Evolutionary conservation across 306 rosid genomes (phyloP).

Genomic region (Cyclanthera cordifolia): DNA sequence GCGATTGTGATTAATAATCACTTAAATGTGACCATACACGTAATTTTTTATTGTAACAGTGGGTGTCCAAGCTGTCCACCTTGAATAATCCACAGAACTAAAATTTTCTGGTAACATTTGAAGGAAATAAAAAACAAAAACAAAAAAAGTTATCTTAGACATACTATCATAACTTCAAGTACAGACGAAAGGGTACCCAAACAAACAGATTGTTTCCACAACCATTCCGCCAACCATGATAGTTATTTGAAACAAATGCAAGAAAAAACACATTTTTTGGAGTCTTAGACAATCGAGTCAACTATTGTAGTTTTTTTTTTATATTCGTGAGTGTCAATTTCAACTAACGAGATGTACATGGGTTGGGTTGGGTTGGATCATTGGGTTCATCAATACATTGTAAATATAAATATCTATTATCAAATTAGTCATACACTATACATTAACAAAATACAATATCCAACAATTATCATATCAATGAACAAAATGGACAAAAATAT

Average conservation of each 20-base stretch:
- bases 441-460: too few relatives aligned
- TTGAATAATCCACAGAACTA: conserved; percentile 1
- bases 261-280: neutral
- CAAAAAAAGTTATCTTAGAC: neutral
- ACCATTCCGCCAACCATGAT: neutral
- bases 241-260: neutral
- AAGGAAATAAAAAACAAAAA: neutral
- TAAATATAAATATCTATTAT: too few relatives aligned
- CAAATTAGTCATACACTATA: too few relatives aligned
- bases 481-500: too few relatives aligned
- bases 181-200: neutral
- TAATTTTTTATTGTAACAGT: neutral
- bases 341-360: too few relatives aligned
- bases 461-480: too few relatives aligned
- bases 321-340: too few relatives aligned
- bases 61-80: neutral
- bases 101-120: neutral
- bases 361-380: too few relatives aligned
- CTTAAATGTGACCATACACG: neutral
- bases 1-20: neutral
- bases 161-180: neutral
- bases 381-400: too few relatives aligned
- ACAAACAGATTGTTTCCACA: neutral
- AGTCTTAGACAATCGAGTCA: neutral
- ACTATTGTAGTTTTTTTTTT: neutral